Conservation (phyloP, 2,329 filamentous ascomycete genomes). For the Colletotrichum sp. region DNA sequence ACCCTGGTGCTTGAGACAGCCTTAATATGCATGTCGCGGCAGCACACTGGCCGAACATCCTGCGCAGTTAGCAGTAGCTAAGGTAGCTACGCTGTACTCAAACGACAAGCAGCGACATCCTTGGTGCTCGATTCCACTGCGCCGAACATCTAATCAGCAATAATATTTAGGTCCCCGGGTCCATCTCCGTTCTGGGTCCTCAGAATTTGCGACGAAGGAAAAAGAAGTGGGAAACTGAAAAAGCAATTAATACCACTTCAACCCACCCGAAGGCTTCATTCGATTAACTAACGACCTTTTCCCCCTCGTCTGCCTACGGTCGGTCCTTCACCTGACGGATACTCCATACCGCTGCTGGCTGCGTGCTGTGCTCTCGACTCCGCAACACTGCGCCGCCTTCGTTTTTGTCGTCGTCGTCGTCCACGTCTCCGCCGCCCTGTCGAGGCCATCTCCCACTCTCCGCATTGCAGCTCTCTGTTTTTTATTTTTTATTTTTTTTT, state of each 20-base stretch:
- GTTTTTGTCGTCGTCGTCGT: not conserved
- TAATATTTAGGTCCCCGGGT: constrained; percentile 8
- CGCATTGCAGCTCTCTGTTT: not conserved
- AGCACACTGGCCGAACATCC: constrained; percentile 13
- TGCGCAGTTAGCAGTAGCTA: not conserved
- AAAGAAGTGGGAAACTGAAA: constrained; percentile 9
- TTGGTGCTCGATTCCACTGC: constrained; percentile 19
- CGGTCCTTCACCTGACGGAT: not conserved
- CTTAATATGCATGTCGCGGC: constrained; percentile 19
- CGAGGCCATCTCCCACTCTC: not conserved
- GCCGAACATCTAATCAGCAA: constrained; percentile 16
- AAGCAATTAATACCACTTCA: constrained; percentile 9
- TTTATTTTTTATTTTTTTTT: not conserved
- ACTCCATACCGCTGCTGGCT: not conserved
- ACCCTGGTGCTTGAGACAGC: constrained; percentile 20
- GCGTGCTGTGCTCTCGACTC: not conserved
- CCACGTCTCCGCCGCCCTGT: not conserved
- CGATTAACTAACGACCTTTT: not conserved
- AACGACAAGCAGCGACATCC: constrained; percentile 18
- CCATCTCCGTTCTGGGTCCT: constrained; percentile 15
- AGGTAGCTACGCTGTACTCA: not conserved
- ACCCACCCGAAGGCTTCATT: not conserved
- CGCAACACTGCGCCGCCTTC: not conserved
- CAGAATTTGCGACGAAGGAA: constrained; percentile 5
- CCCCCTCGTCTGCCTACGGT: not conserved